Conservation (phyloP, 2,329 filamentous ascomycete genomes). For the Diaporthe caulivora region DNA sequence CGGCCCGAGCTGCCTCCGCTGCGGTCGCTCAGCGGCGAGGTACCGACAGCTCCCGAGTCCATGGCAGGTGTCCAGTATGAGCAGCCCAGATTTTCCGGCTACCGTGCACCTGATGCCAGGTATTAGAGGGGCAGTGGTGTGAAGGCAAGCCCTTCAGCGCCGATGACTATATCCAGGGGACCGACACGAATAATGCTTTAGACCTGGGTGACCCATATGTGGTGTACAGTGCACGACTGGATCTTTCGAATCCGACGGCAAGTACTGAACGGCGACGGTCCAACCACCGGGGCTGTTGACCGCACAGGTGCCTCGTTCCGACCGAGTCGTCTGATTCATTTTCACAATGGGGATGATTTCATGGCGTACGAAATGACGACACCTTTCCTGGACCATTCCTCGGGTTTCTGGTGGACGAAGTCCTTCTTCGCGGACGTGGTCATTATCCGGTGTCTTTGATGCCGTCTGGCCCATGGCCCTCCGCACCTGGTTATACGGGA, state of each 20-base stretch:
- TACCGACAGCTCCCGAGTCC: conserved; percentile 64
- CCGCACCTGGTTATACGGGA: background rate
- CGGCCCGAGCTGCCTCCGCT: conserved; percentile 70
- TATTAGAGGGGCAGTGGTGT: conserved; percentile 39
- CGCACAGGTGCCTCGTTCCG: background rate
- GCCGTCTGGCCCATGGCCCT: background rate
- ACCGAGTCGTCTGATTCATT: background rate
- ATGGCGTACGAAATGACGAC: conserved; percentile 21
- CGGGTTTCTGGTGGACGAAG: background rate
- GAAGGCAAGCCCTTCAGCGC: background rate
- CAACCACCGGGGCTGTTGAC: background rate
- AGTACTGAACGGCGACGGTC: background rate
- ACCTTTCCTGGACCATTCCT: conserved; percentile 7
- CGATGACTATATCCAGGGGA: background rate
- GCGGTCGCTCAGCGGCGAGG: conserved; percentile 61
- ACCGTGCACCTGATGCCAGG: conserved; percentile 52
- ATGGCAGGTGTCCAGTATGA: conserved; percentile 78
- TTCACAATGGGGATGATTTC: conserved; percentile 20
- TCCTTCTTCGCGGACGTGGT: background rate
- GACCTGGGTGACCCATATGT: background rate
- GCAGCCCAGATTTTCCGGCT: conserved; percentile 60
- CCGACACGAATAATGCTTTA: conserved; percentile 6
- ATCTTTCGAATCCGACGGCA: background rate
- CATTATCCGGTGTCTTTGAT: background rate
- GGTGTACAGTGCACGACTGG: background rate